These are phyloP conservation scores for Fistulinella cinereoalba DNA, from an alignment of 1,284 basidiomycete genomes.

Conservation along the genomic window DNA sequence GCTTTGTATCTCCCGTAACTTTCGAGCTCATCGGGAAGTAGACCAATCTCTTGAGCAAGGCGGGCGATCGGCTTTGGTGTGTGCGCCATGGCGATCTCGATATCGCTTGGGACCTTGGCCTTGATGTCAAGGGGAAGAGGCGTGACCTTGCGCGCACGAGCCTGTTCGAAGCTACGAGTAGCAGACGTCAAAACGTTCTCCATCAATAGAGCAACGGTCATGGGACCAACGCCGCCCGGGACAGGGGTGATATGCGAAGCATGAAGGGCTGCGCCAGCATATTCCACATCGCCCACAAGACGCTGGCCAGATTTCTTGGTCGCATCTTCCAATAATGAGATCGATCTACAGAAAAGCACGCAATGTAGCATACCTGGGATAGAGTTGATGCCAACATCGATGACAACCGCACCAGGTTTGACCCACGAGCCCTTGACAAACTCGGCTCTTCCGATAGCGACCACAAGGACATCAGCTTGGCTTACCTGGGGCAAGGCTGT, in stretches of 20 bases:
- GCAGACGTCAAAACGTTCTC: slow-evolving; percentile 89
- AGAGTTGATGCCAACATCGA: slow-evolving; percentile 98
- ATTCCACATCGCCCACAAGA: slow-evolving; percentile 96
- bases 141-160: slow-evolving; percentile 65
- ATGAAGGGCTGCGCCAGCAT: slow-evolving; percentile 68
- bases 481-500: slow-evolving; percentile 52
- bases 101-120: slow-evolving; percentile 91
- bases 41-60: slow-evolving; percentile 87
- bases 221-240: slow-evolving; percentile 97
- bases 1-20: slow-evolving; percentile 97
- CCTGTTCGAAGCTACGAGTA: slow-evolving; percentile 72
- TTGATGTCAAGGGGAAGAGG: slow-evolving; percentile 79
- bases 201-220: slow-evolving; percentile 99
- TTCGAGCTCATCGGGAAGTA: slow-evolving; percentile 87
- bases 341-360: not conserved
- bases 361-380: slow-evolving; percentile 62
- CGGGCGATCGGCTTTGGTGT: slow-evolving; percentile 86
- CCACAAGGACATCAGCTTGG: slow-evolving; percentile 88
- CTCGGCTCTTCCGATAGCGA: slow-evolving; percentile 90
- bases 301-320: slow-evolving; percentile 96
- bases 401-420: slow-evolving; percentile 91
- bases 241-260: slow-evolving; percentile 96
- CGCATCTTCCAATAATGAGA: slow-evolving; percentile 49
- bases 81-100: slow-evolving; percentile 95
- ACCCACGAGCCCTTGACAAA: slow-evolving; percentile 94